These are phyloP conservation scores for Botrytis byssoidea DNA, from an alignment of 2,329 filamentous ascomycete genomes.

Conservation along the genomic window DNA sequence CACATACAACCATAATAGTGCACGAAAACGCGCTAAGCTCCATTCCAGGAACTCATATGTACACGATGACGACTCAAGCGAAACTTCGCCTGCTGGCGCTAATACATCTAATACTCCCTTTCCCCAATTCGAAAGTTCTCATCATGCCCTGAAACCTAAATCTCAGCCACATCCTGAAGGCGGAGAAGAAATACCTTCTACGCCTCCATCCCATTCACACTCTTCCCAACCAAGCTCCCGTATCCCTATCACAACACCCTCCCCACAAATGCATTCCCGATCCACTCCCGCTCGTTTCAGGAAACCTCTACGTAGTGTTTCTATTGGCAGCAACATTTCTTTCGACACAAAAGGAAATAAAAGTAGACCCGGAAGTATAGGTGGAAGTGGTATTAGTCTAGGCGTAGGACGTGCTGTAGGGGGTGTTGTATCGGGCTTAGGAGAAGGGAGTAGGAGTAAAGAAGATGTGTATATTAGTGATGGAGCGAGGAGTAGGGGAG, in stretches of 20 bases:
- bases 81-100: conserved; percentile 4
- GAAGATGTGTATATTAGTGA: conserved; percentile 13
- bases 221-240: conserved; percentile 14
- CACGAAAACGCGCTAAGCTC: conserved; percentile 14
- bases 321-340: conserved; percentile 34
- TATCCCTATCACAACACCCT: background rate
- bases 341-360: conserved; percentile 26
- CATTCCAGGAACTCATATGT: background rate
- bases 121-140: background rate
- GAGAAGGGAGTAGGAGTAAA: conserved; percentile 7
- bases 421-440: conserved; percentile 22
- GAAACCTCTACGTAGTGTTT: conserved; percentile 24
- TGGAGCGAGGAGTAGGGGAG: background rate
- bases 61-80: conserved; percentile 30
- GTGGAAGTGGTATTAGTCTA: conserved; percentile 31
- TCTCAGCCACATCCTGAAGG: background rate
- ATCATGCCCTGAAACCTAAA: conserved; percentile 2
- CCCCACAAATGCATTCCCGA: background rate
- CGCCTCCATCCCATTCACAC: conserved; percentile 25
- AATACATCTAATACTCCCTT: background rate
- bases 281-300: background rate
- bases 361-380: conserved; percentile 5
- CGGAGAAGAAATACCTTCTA: background rate
- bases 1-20: conserved; percentile 15
- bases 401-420: conserved; percentile 33